Percentiles rank a stretch among this genome's conserved stretches.
phyloP scores from a whole-genome alignment of 2,329 filamentous ascomycete genomes.

The Aspergillus sergii region DNA sequence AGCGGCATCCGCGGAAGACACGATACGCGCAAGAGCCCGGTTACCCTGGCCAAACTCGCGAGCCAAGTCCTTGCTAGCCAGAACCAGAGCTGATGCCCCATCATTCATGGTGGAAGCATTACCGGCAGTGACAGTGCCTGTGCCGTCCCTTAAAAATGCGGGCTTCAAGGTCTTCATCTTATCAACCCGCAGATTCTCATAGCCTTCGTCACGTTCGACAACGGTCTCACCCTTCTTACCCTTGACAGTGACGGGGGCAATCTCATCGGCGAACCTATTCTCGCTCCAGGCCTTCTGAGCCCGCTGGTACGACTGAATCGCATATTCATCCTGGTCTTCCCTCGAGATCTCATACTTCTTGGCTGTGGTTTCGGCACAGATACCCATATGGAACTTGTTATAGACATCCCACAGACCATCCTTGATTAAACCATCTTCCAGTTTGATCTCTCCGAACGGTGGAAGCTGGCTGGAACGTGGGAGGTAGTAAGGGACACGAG shows the following conservation, averaged over 20 bases:
- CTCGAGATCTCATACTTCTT: slow-evolving; percentile 81
- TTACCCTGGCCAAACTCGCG: slow-evolving; percentile 76
- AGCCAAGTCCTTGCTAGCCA: slow-evolving; percentile 79
- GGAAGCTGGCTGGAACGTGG: slow-evolving; percentile 79
- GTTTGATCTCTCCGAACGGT: slow-evolving; percentile 80
- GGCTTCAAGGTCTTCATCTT: slow-evolving; percentile 87
- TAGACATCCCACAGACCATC: slow-evolving; percentile 97
- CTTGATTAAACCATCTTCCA: slow-evolving; percentile 91
- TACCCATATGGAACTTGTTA: slow-evolving; percentile 96
- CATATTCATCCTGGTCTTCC: slow-evolving; percentile 87
- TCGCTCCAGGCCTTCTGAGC: slow-evolving; percentile 87
- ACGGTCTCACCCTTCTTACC: slow-evolving; percentile 80
- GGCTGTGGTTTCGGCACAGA: slow-evolving; percentile 91
- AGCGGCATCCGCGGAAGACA: slow-evolving; percentile 84
- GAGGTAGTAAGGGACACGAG: slow-evolving; percentile 86
- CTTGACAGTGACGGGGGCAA: slow-evolving; percentile 83
- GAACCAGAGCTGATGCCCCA: slow-evolving; percentile 84
- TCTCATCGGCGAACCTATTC: slow-evolving; percentile 83
- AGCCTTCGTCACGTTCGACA: slow-evolving; percentile 84
- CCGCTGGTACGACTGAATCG: slow-evolving; percentile 84
- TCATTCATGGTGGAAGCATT: slow-evolving; percentile 96
- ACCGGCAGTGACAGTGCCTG: slow-evolving; percentile 88
- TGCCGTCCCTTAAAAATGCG: slow-evolving; percentile 83
- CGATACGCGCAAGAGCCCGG: slow-evolving; percentile 83
- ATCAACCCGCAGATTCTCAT: slow-evolving; percentile 80